Base-by-base conservation (phyloP, 164 flowering plant species). In the Sedum album region DNA sequence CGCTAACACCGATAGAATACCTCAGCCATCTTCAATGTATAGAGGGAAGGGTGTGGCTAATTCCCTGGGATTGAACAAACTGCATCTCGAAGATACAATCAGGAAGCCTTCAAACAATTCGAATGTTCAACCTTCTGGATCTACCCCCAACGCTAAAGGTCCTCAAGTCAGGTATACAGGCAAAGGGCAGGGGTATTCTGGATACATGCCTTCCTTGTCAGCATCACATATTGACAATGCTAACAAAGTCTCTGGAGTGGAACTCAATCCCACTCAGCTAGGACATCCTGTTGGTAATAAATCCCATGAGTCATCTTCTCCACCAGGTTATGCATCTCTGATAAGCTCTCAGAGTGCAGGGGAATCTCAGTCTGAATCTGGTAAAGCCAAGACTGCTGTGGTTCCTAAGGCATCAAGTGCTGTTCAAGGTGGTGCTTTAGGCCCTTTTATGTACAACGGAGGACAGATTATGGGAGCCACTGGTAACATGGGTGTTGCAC, bases 401-500 rank as follows among this genome's bases (percentile, higher is more conserved):
- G 86, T 82, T 75, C 84, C 78, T 61, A 88, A 79, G 77, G 91
- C 85, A 70, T 84, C 84, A 73, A 79, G 78, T 60, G 71, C 51
- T 66, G 65, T 74, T 65, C 90, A 84, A 69, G 87, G 88, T 65
- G 76, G 77, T 79, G 96, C 96, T 72, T 80, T 80, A 73, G 92
- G 90, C 30, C 73, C 94, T 62, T 83, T 88, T 72, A 63, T 82
- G n/a, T 88, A 90, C 78, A 78, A 79, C 75, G 91, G 92, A 3
- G 76, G 85, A 42, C 93, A 89, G 74, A 84, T 84, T 70, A 80
- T 87, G 76, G 91, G 85, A 31, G 75, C 87, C 26, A 53, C 88
- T 39, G 97, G 92, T 65, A 82, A 71, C 72, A 76, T 85, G 82
- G 81, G 82, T 65, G 79, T 78, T 76, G 78, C 79, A 72, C 91